Evolutionary conservation across 1,139 yeast genomes (phyloP).

Genomic region (Candida glucosophila): DNA sequence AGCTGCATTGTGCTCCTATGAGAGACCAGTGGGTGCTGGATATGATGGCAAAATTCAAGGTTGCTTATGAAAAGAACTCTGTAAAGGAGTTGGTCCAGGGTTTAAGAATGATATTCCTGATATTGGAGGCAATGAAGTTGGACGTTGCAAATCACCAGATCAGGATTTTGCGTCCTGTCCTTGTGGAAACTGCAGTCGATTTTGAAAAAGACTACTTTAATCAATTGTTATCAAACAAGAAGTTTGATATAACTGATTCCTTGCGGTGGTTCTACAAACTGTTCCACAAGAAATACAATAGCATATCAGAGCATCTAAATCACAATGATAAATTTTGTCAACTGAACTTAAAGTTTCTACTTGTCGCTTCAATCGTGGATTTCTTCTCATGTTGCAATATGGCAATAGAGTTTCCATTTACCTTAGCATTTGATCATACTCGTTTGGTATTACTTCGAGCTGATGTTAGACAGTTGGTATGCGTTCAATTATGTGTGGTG

Average conservation of each 20-base stretch:
- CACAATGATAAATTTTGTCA: constrained; percentile 6
- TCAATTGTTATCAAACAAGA: constrained; percentile 59
- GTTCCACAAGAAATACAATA: constrained; percentile 11
- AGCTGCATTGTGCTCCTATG: constrained; percentile 92
- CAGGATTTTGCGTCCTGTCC: constrained; percentile 71
- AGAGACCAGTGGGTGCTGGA: constrained; percentile 85
- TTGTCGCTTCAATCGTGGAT: constrained; percentile 46
- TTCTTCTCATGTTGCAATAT: constrained; percentile 69
- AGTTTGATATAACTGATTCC: constrained; percentile 58
- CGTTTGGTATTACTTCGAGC: constrained; percentile 72
- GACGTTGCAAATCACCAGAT: constrained; percentile 95
- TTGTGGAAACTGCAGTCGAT: constrained; percentile 84
- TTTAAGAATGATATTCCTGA: constrained; percentile 68
- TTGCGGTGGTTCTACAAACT: constrained; percentile 61
- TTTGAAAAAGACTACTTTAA: constrained; percentile 84
- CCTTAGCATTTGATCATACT: constrained; percentile 82
- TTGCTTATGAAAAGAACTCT: constrained; percentile 48
- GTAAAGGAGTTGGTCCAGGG: constrained; percentile 64
- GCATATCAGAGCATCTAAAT: constrained; percentile 2
- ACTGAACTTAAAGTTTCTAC: constrained; percentile 24
- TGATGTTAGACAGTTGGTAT: constrained; percentile 77
- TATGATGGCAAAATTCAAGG: constrained; percentile 62
- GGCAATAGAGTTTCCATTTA: constrained; percentile 78
- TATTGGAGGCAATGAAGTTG: constrained; percentile 90
- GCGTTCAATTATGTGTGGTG: constrained; percentile 66